Base-by-base conservation (phyloP, 331 rosid genomes). In the Malus hybrid region DNA sequence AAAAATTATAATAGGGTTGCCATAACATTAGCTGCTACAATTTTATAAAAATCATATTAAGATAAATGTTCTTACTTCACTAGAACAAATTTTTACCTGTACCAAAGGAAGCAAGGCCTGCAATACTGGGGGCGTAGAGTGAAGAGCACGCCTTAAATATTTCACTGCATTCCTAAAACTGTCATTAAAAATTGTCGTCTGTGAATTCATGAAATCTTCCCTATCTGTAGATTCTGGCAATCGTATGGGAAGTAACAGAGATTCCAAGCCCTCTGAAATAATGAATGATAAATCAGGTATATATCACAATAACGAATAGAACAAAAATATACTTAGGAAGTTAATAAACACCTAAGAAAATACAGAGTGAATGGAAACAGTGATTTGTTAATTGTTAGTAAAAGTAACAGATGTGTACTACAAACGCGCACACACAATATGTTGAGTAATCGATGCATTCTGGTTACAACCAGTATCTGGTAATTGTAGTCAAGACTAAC, bases 21-120 rank as follows among this genome's bases (percentile, higher is more conserved):
- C 76, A 12, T 16, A 71, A 13, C 22, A 15, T 71, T 34, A 28
- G 26, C 55, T 22, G 0, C 24, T 14, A 36, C 1, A 72, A 22
- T 36, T 72, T 58, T 48, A 58, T 7, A 57, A 12, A 10, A 22
- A 36, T 7, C 24, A 44, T 55, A 34, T 33, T 33, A 22, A 32
- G 53, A 33, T 33, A 75, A 75, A 32, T 20, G 63, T 33, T 30
- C 34, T 42, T 30, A 61, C 56, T 69, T 50, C 36, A 16, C 44
- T 56, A 62, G 64, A 50, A 50, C 19, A 65, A 34, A 73, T 78
- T 55, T 50, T 78, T 77, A 93, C 97, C 89, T 94, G 98, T 84
- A 85, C 57, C 74, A 88, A 84, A 71, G 97, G 96, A 79, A 82
- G 93, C 74, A 91, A 85, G 79, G 92, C 92, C 28, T 39, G 88